Percentiles rank a stretch among this genome's conserved stretches.
These are phyloP conservation scores for Corymbia citriodora DNA, from an alignment of 441 rosid genomes.

Conservation along the genomic window DNA sequence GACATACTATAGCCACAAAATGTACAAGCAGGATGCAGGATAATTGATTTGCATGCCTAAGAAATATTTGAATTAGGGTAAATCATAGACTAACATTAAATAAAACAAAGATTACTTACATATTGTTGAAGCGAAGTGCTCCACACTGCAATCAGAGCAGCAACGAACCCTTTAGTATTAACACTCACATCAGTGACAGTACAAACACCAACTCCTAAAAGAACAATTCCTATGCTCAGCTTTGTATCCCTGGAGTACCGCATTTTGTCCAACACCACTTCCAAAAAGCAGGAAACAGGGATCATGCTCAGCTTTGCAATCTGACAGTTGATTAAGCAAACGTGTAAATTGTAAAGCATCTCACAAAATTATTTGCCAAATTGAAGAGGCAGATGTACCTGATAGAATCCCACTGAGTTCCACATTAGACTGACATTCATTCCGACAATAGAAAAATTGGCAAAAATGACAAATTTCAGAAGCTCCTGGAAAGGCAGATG, in stretches of 20 bases:
- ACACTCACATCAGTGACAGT: slow-evolving; percentile 77
- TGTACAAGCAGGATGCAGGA: background rate
- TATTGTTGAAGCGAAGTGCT: slow-evolving; percentile 73
- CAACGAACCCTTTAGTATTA: slow-evolving; percentile 55
- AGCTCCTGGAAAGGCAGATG: slow-evolving; percentile 64
- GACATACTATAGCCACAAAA: background rate
- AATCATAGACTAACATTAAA: background rate
- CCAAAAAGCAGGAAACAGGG: slow-evolving; percentile 72
- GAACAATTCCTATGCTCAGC: slow-evolving; percentile 61
- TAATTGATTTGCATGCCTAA: background rate
- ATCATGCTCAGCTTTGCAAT: slow-evolving; percentile 79
- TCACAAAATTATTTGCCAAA: background rate
- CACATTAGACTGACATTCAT: slow-evolving; percentile 79
- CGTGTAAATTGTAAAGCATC: slow-evolving; percentile 1
- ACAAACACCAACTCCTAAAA: slow-evolving; percentile 72
- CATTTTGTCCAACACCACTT: slow-evolving; percentile 63
- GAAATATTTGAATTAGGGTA: background rate
- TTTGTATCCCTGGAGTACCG: slow-evolving; percentile 77
- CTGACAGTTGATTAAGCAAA: slow-evolving; percentile 23
- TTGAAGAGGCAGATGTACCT: slow-evolving; percentile 25
- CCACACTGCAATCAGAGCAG: slow-evolving; percentile 72
- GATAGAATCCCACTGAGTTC: slow-evolving; percentile 81
- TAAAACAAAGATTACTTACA: slow-evolving; percentile 26
- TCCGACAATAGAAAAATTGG: slow-evolving; percentile 74
- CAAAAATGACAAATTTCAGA: slow-evolving; percentile 52